Conservation (phyloP, 202 grass and related monocot genomes). For the Saccharum hybrid region DNA sequence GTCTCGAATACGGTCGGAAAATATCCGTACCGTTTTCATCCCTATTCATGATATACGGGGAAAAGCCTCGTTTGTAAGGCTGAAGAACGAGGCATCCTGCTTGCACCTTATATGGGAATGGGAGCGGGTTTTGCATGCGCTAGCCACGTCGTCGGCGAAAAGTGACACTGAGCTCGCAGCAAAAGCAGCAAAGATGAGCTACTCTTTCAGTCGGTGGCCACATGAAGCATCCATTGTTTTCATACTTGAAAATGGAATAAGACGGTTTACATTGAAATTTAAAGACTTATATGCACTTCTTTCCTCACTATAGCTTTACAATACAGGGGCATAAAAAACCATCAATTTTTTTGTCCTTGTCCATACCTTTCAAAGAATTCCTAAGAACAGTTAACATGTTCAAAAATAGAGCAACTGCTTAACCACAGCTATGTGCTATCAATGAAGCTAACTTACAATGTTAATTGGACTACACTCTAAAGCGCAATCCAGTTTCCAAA, state of each 20-base stretch:
- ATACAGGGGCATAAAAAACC: not conserved
- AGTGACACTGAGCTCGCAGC: not conserved
- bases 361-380: constrained; percentile 14
- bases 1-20: too few species aligned
- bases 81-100: not conserved
- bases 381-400: constrained; percentile 28
- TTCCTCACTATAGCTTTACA: constrained; percentile 24
- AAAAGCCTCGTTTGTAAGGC: too few species aligned
- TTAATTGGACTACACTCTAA: constrained; percentile 1
- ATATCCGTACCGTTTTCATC: too few species aligned
- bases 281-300: not conserved
- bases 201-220: not conserved
- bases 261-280: not conserved
- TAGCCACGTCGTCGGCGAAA: not conserved
- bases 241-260: not conserved
- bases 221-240: not conserved
- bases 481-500: not conserved
- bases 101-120: not conserved
- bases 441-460: constrained; percentile 38
- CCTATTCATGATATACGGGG: too few species aligned
- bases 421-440: constrained; percentile 30
- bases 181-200: not conserved
- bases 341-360: not conserved
- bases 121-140: not conserved
- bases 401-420: constrained; percentile 12